Evolutionary conservation across 805 yeast genomes (phyloP).

Genomic region (Candida namnaoensis): DNA sequence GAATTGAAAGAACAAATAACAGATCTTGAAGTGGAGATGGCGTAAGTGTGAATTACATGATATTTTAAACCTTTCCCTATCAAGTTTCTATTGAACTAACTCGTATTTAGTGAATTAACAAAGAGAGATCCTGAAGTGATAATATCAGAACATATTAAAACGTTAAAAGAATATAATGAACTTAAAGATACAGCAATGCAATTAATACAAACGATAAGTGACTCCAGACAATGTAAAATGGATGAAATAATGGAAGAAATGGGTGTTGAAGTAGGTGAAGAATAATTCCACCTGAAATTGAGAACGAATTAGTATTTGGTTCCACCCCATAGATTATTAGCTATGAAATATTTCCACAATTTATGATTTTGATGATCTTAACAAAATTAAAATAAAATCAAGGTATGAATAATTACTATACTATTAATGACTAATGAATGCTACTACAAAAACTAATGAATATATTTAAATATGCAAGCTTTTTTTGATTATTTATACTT

Average conservation of each 20-base stretch:
- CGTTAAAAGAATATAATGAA: conserved; percentile 52
- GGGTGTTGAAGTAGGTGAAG: conserved; percentile 21
- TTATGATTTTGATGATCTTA: too few relatives aligned
- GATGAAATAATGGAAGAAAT: conserved; percentile 45
- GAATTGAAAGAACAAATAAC: background rate
- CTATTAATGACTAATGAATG: too few relatives aligned
- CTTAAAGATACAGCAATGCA: conserved; percentile 52
- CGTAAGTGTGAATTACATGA: background rate
- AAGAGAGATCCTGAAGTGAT: conserved; percentile 34
- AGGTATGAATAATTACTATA: too few relatives aligned
- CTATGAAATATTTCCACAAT: too few relatives aligned
- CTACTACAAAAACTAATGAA: too few relatives aligned
- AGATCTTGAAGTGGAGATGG: background rate
- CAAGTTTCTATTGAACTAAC: background rate
- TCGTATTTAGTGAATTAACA: background rate
- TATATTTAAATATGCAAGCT: too few relatives aligned
- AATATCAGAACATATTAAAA: conserved; percentile 41
- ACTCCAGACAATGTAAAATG: conserved; percentile 39
- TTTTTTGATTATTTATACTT: too few relatives aligned
- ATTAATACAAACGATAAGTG: conserved; percentile 51
- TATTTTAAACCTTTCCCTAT: too few relatives aligned
- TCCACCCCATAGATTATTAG: too few relatives aligned
- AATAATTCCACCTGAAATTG: too few relatives aligned
- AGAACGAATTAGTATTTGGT: too few relatives aligned
- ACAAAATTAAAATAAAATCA: too few relatives aligned